phyloP scores from a whole-genome alignment of 768 basidiomycete species.

The Coprinellus micaceus region DNA sequence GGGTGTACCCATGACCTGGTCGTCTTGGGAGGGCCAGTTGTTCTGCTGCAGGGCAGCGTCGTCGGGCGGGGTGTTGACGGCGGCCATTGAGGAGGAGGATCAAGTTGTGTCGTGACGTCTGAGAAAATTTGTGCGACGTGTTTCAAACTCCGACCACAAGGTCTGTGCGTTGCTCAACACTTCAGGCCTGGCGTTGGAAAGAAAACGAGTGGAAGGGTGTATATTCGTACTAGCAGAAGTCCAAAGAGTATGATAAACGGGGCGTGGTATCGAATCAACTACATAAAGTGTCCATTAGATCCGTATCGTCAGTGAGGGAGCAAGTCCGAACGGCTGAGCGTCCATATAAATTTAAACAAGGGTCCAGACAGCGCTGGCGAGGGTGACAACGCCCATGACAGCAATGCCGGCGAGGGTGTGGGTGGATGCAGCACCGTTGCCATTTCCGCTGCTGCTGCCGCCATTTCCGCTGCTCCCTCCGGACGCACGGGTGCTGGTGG shows the following conservation, averaged over 20 bases:
- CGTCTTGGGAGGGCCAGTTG: conserved; percentile 52
- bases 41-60: conserved; percentile 29
- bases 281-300: neutral
- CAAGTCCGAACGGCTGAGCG: neutral
- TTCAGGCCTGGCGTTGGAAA: too few relatives aligned
- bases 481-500: conserved; percentile 18
- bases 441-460: conserved; percentile 18
- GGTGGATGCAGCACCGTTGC: conserved; percentile 14
- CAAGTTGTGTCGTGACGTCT: neutral
- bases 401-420: conserved; percentile 36
- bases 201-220: neutral
- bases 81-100: conserved; percentile 28
- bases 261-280: neutral
- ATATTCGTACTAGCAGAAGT: neutral
- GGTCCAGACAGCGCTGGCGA: conserved; percentile 43
- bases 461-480: conserved; percentile 19
- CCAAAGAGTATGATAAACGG: neutral
- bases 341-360: conserved; percentile 25
- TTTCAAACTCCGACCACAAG: conserved; percentile 17
- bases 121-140: neutral
- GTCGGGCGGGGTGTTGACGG: conserved; percentile 26
- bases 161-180: too few relatives aligned
- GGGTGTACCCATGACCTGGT: conserved; percentile 40
- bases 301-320: neutral
- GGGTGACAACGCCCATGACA: conserved; percentile 29